These are phyloP conservation scores for Protomyces arabidopsidicola DNA, from an alignment of 1,139 yeast genomes.

Conservation along the genomic window DNA sequence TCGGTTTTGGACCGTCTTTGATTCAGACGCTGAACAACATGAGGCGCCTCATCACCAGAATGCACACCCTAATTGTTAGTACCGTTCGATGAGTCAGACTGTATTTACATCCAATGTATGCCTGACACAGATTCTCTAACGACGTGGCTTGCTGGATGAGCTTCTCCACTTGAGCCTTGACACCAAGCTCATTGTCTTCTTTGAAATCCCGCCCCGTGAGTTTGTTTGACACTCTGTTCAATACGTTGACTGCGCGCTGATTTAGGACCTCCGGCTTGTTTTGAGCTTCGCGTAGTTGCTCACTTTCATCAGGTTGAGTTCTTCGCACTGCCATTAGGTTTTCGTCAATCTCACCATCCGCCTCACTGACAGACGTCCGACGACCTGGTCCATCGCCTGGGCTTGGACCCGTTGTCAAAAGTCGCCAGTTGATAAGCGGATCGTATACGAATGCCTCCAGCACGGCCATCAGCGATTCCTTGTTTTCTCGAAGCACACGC, in stretches of 20 bases:
- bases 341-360: conserved; percentile 32
- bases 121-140: conserved; percentile 92
- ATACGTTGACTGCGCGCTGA: conserved; percentile 86
- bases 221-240: conserved; percentile 86
- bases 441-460: conserved; percentile 98
- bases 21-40: no score
- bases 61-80: neutral
- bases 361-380: conserved; percentile 63
- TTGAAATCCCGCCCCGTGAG: conserved; percentile 90
- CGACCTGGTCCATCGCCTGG: conserved; percentile 67
- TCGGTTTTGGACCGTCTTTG: no score
- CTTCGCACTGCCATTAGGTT: conserved; percentile 12
- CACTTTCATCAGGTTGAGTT: conserved; percentile 61
- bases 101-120: conserved; percentile 98
- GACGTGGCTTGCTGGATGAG: conserved; percentile 94
- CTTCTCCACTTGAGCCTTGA: conserved; percentile 87
- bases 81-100: conserved; percentile 50
- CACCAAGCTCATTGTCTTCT: conserved; percentile 63
- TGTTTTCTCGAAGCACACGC: conserved; percentile 87
- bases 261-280: conserved; percentile 77
- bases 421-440: conserved; percentile 98
- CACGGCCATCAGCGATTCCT: conserved; percentile 95
- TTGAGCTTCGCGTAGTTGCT: conserved; percentile 67
- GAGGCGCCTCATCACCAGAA: neutral
- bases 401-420: conserved; percentile 47